Base-by-base conservation (phyloP, 192 early-diverging fungal species). In the Coemansia sp. region DNA sequence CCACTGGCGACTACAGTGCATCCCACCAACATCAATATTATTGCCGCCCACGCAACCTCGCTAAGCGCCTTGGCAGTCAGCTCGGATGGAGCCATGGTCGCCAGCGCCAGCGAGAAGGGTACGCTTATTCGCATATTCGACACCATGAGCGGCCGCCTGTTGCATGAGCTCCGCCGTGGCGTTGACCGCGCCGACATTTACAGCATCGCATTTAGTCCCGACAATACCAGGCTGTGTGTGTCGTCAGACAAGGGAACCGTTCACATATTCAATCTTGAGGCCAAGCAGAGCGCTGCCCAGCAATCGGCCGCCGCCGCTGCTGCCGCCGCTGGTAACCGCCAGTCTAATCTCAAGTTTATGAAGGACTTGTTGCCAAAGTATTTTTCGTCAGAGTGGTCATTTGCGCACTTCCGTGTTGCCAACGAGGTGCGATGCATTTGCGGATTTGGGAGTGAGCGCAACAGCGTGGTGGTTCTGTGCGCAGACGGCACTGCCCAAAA, bases 351-450 rank as follows among this genome's bases (percentile, higher is more conserved):
- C 6, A 80, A 78, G 68, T 94, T 94, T 62, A 89, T 94, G 90
- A 92, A 92, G 68, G 90, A 92, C 52, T 63, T 94, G 14, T 74
- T 96, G 72, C 95, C 95, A 58, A 94, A 94, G 69, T 98, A 98
- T 75, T 98, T 98, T 86, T 92, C 91, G n/a, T 92, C 91, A 4
- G 91, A 92, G 66, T 96, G 94, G 94, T 92, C 90, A 1, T 98
- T 98, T 87, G 93, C 93, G 8, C 93, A 95, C 64, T 93, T 90
- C 66, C 88, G 89, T 55, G 75, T 96, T 14, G 87, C 89, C 10
- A 85, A 88, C 19, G 93, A 94, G 63, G 87, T 88, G 55, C 88
- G 91, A 59, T 97, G 93, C 67, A 85, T 94, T 9, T 90, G 89
- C 63, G 93, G 89, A 8, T 96, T 97, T 86, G 90, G 88, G 5